Percentiles rank a stretch among this genome's conserved stretches.
Conservation (phyloP, 2,329 filamentous ascomycete genomes). For the Chaetomium sp. region DNA sequence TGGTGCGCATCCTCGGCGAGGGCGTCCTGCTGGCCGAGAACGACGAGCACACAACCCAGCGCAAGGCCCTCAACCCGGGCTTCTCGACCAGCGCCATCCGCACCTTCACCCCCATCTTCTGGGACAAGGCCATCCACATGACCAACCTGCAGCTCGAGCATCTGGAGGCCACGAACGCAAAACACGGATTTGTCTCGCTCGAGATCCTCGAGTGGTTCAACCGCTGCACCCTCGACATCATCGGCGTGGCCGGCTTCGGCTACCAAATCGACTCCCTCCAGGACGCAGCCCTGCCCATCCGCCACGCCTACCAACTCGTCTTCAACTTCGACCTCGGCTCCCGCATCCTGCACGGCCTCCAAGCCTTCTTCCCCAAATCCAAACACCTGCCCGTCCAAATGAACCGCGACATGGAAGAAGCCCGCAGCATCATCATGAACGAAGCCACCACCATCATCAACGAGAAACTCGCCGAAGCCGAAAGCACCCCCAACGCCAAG, state of each 20-base stretch:
- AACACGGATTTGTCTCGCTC: slow-evolving; percentile 26
- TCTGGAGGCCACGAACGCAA: slow-evolving; percentile 24
- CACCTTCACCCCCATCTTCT: slow-evolving; percentile 33
- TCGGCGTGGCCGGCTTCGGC: slow-evolving; percentile 36
- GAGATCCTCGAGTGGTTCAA: slow-evolving; percentile 39
- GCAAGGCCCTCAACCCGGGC: slow-evolving; percentile 22
- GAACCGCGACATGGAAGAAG: slow-evolving; percentile 33
- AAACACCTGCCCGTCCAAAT: slow-evolving; percentile 34
- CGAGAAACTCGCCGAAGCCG: slow-evolving; percentile 30
- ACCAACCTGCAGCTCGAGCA: slow-evolving; percentile 37
- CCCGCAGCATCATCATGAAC: slow-evolving; percentile 31
- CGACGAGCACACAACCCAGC: slow-evolving; percentile 36
- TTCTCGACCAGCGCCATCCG: slow-evolving; percentile 28
- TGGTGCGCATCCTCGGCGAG: slow-evolving; percentile 39
- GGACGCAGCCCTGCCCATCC: slow-evolving; percentile 31
- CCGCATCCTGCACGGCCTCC: slow-evolving; percentile 35
- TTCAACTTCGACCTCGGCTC: slow-evolving; percentile 35
- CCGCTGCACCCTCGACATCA: slow-evolving; percentile 38
- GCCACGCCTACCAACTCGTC: slow-evolving; percentile 36
- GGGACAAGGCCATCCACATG: slow-evolving; percentile 35
- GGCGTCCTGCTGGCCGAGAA: slow-evolving; percentile 38
- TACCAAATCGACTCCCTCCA: slow-evolving; percentile 35
- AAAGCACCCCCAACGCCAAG: slow-evolving; percentile 28
- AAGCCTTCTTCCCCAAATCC: slow-evolving; percentile 35
- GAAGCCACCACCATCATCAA: slow-evolving; percentile 32